Conservation (phyloP, 495 filamentous ascomycete species). For the Aspergillus nidulans region DNA sequence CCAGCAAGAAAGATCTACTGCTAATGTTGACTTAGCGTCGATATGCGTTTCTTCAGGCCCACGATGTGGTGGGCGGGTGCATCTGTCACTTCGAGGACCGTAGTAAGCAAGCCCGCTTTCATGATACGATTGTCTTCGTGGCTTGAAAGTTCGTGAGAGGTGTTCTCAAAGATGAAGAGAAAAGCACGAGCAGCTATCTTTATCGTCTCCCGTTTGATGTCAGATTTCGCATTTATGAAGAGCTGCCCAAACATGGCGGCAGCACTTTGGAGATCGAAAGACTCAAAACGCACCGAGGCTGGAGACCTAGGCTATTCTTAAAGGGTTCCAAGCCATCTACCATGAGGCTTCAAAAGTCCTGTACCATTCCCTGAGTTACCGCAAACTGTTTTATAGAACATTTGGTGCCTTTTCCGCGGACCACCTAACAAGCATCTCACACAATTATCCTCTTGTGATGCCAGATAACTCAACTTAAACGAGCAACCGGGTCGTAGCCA, state of each 20-base stretch:
- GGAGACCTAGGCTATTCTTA: conserved; percentile 13
- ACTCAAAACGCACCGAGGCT: neutral
- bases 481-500: conserved; percentile 1
- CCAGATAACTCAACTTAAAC: neutral
- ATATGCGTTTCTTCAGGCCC: conserved; percentile 6
- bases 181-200: conserved; percentile 5
- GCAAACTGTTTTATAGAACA: conserved; percentile 21
- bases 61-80: neutral
- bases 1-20: neutral
- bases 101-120: conserved; percentile 3
- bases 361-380: conserved; percentile 28
- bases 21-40: conserved; percentile 2
- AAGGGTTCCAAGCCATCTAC: conserved; percentile 16
- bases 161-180: neutral
- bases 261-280: conserved; percentile 13
- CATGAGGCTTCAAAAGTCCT: conserved; percentile 20
- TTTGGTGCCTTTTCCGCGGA: conserved; percentile 15
- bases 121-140: conserved; percentile 3
- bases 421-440: conserved; percentile 7
- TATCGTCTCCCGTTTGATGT: conserved; percentile 14
- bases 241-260: conserved; percentile 8
- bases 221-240: conserved; percentile 12
- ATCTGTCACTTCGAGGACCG: conserved; percentile 6
- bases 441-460: conserved; percentile 8
- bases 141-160: conserved; percentile 6